These are phyloP conservation scores for Euphorbia schlechtendalii DNA, from an alignment of 441 rosid species.

Conservation along the genomic window DNA sequence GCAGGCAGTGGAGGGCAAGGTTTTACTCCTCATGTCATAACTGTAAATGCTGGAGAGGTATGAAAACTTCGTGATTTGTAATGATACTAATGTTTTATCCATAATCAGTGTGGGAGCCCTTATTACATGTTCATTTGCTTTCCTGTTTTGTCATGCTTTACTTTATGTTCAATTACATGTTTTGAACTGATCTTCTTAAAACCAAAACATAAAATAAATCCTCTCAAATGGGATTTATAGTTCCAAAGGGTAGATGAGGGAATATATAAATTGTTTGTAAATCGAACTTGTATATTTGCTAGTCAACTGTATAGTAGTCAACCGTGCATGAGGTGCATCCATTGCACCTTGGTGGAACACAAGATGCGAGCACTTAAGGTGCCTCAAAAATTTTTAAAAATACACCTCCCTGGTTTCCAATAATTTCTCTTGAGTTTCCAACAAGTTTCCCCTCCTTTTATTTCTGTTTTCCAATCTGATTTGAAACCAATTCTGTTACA, in stretches of 20 bases:
- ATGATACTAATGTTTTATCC: not conserved
- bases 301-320: too few relatives aligned
- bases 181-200: conserved; percentile 3
- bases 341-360: too few relatives aligned
- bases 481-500: too few relatives aligned
- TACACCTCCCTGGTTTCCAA: too few relatives aligned
- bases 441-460: too few relatives aligned
- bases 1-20: conserved; percentile 78
- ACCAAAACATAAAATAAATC: not conserved
- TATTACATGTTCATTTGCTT: not conserved
- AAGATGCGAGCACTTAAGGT: too few relatives aligned
- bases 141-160: not conserved
- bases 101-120: not conserved
- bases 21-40: conserved; percentile 75
- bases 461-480: too few relatives aligned
- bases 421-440: too few relatives aligned
- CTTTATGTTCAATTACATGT: not conserved
- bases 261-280: not conserved
- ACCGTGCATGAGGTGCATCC: too few relatives aligned
- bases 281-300: not conserved
- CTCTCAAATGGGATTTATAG: not conserved
- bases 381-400: too few relatives aligned
- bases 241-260: not conserved
- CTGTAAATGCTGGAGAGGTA: conserved; percentile 90
- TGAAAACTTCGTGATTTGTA: conserved; percentile 16